phyloP scores from a whole-genome alignment of 345 rosid genomes.

The Lagerstroemia speciosa region DNA sequence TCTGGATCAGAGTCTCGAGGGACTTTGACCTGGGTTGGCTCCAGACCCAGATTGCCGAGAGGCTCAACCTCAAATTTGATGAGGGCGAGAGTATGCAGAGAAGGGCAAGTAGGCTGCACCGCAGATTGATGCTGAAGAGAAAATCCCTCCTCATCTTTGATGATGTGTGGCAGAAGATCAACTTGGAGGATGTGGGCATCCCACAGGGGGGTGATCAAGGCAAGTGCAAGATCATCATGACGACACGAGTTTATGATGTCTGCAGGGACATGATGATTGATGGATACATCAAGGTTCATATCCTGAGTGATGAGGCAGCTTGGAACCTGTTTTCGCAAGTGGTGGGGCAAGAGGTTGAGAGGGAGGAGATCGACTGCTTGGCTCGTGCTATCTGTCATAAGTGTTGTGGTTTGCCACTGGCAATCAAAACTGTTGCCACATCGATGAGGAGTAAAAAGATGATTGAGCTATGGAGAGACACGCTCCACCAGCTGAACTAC shows the following conservation, averaged over 20 bases:
- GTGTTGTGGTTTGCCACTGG: conserved; percentile 23
- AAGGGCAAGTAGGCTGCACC: conserved; percentile 13
- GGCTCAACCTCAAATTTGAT: conserved; percentile 16
- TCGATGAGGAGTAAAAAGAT: conserved; percentile 16
- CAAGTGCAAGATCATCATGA: conserved; percentile 17
- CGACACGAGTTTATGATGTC: conserved; percentile 17
- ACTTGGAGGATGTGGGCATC: conserved; percentile 17
- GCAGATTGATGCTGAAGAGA: conserved; percentile 8
- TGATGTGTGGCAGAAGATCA: conserved; percentile 24
- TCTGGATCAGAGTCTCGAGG: conserved; percentile 22
- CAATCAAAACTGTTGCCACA: conserved; percentile 18
- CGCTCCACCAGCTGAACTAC: conserved; percentile 13
- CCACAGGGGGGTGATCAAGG: conserved; percentile 12
- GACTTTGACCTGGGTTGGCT: conserved; percentile 7
- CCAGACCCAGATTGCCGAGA: conserved; percentile 18
- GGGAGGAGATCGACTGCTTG: conserved; percentile 3
- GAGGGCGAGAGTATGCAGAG: conserved; percentile 11
- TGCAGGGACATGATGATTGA: conserved; percentile 23
- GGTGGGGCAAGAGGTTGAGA: conserved; percentile 13
- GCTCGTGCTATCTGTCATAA: conserved; percentile 17
- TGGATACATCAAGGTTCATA: conserved; percentile 10
- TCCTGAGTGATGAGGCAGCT: conserved; percentile 15
- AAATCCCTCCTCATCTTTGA: conserved; percentile 21
- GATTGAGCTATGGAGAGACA: conserved; percentile 23
- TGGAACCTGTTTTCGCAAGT: conserved; percentile 18